Evolutionary conservation across 495 filamentous ascomycete genomes (phyloP), one percentile per base, ranked within the genome.

Genomic region (Neurospora tetrasperma): DNA sequence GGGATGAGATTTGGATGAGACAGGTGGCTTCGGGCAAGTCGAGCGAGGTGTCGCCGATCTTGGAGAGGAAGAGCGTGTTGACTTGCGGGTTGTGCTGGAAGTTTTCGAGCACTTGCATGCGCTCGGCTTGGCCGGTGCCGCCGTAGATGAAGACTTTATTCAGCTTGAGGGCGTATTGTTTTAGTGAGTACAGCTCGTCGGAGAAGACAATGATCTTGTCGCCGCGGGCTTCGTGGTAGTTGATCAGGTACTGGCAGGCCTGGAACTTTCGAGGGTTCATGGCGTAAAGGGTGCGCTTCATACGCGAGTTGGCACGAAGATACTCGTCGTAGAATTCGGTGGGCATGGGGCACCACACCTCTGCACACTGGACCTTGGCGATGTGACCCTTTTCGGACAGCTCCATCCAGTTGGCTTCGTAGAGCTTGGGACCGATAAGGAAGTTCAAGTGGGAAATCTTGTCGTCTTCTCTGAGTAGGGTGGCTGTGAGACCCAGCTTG

Each of bases 351-450:
- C 96, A 99, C 96, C 96, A 99, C 39, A 99, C 96, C 79, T 99
- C 96, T 66, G 96, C 96, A 82, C 96, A 99, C 77, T 99, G 96
- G 2, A 99, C 96, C 76, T 93, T 93, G 54, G 96, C 96, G 78
- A 99, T 99, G 79, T 98, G 96, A 16, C 96, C 96, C 81, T 97
- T 93, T 73, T 98, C 92, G 0, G 94, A 94, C 54, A 99, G 88
- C 80, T 99, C 95, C 92, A 98, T 97, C 96, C 96, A 99, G 80
- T 99, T 99, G 38, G 96, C 96, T 80, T 99, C 96, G 81, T 97
- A 99, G 1, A 99, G 86, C 78, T 99, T 99, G 5, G 96, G 96
- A 0, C 96, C 96, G 80, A 99, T 98, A 77, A 99, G 85, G 80
- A 98, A 98, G 80, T 99, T 99, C 69, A 99, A 84, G 86, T 98